A percentile compares a stretch with the other conserved stretches of the same genome.
Conservation (phyloP, 2,329 filamentous ascomycete genomes). For the Oidium heveae region DNA sequence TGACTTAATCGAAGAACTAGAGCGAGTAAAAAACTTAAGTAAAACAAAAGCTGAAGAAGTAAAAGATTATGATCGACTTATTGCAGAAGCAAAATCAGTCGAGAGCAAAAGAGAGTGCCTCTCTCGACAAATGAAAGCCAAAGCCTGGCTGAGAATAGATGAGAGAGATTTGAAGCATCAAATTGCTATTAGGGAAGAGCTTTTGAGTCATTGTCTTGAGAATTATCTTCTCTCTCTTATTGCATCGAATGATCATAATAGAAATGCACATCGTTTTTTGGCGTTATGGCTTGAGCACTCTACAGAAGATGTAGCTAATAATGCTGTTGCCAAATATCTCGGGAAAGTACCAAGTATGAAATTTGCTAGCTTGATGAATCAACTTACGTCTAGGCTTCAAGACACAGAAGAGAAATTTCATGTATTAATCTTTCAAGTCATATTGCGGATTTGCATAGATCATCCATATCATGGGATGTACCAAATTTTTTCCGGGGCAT, state of each 20-base stretch:
- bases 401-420: constrained; percentile 50
- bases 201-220: constrained; percentile 69
- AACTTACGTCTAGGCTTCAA: constrained; percentile 78
- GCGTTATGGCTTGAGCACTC: constrained; percentile 83
- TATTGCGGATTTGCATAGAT: constrained; percentile 66
- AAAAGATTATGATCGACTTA: constrained; percentile 38
- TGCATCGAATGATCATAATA: constrained; percentile 71
- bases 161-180: constrained; percentile 64
- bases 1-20: constrained; percentile 63
- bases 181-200: constrained; percentile 49
- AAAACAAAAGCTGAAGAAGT: constrained; percentile 66
- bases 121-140: constrained; percentile 43
- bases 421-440: constrained; percentile 41
- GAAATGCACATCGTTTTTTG: constrained; percentile 74
- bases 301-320: constrained; percentile 50
- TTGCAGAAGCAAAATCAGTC: constrained; percentile 17
- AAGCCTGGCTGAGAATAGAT: constrained; percentile 75
- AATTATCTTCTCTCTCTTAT: constrained; percentile 74
- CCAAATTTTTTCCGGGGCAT: constrained; percentile 69
- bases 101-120: constrained; percentile 30
- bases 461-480: constrained; percentile 97
- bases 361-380: constrained; percentile 82
- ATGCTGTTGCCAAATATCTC: constrained; percentile 46
- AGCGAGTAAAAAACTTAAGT: constrained; percentile 52
- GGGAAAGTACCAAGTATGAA: constrained; percentile 63